Evolutionary conservation across 1,284 basidiomycete genomes (phyloP), one percentile per base, ranked within the genome.

Genomic region (Rhodotorula mucilaginosa): DNA sequence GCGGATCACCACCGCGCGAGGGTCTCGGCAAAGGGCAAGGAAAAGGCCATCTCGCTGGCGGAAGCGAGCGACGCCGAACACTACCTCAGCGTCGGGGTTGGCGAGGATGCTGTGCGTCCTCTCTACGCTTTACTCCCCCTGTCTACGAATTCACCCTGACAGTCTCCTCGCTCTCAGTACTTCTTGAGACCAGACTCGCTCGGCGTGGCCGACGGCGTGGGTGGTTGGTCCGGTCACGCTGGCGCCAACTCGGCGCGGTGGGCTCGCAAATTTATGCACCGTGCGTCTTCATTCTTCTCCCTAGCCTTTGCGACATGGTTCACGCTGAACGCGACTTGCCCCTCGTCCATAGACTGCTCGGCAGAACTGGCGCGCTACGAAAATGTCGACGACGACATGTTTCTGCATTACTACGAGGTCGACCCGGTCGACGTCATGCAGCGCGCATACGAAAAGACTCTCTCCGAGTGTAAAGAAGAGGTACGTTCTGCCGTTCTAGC

Each of bases 191-290:
- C 80, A 23, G 90, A 93, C 77, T 90, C 91, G 10, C 88, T 94
- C 82, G 92, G 92, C 23, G 89, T 94, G 4, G 91, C 92, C 16
- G 92, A 94, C 79, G 92, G 92, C 47, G 92, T 94, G 0, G 92
- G 92, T 2, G 92, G 92, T 3, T 94, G 92, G 91, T 85, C 88
- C 1, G 79, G 80, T n/a, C 85, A 80, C 77, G 81, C 80, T 46
- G 82, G 81, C 13, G 82, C 83, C 5, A 82, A 79, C 84, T 89
- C 89, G 62, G 92, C 91, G 2, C 84, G 93, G 19, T 93, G 93
- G 79, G 90, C 92, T 1, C 85, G 88, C n/a, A 85, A 90, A 68
- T 83, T 94, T 39, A 94, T 94, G 92, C 91, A 93, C 78, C 90
- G 87, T 78, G 26, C 63, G 69, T 60, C 15, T 16, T 19, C 48